A percentile compares a stretch with the other conserved stretches of the same genome.
Evolutionary conservation across 805 yeast genomes (phyloP).

Genomic region (Yarrowia yakushimensis): DNA sequence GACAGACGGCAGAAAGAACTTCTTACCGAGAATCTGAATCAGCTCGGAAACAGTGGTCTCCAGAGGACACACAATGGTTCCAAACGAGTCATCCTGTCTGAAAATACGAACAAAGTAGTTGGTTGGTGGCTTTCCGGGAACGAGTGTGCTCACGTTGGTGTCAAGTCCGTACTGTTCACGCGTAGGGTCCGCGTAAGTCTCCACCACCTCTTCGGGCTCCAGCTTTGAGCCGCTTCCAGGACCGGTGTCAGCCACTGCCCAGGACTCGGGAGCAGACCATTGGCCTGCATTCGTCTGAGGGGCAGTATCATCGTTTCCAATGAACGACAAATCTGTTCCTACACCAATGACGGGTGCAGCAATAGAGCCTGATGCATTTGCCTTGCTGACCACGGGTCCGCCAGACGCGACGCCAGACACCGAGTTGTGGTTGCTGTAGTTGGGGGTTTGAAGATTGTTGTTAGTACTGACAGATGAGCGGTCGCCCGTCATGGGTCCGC

Average conservation of each 20-base stretch:
- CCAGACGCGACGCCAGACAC: background rate
- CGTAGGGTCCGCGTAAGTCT: slow-evolving; percentile 11
- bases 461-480: slow-evolving; percentile 25
- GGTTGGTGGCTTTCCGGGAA: slow-evolving; percentile 22
- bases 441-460: background rate
- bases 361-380: background rate
- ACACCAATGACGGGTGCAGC: slow-evolving; percentile 15
- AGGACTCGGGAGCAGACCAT: slow-evolving; percentile 35
- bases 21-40: slow-evolving; percentile 65
- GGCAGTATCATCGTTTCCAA: slow-evolving; percentile 19
- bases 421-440: background rate
- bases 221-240: background rate
- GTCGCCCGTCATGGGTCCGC: slow-evolving; percentile 26
- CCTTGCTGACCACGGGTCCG: background rate
- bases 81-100: slow-evolving; percentile 78
- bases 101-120: slow-evolving; percentile 57
- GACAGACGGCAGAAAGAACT: slow-evolving; percentile 66
- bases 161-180: slow-evolving; percentile 20
- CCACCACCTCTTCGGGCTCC: slow-evolving; percentile 17
- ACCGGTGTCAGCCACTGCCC: slow-evolving; percentile 31
- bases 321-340: slow-evolving; percentile 28
- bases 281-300: slow-evolving; percentile 15
- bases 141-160: slow-evolving; percentile 2
- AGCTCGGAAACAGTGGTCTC: slow-evolving; percentile 76
- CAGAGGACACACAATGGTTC: slow-evolving; percentile 75